A percentile compares a stretch with the other conserved stretches of the same genome.
Evolutionary conservation across 2,329 filamentous ascomycete genomes (phyloP).

Genomic region (Meredithiella fracta): DNA sequence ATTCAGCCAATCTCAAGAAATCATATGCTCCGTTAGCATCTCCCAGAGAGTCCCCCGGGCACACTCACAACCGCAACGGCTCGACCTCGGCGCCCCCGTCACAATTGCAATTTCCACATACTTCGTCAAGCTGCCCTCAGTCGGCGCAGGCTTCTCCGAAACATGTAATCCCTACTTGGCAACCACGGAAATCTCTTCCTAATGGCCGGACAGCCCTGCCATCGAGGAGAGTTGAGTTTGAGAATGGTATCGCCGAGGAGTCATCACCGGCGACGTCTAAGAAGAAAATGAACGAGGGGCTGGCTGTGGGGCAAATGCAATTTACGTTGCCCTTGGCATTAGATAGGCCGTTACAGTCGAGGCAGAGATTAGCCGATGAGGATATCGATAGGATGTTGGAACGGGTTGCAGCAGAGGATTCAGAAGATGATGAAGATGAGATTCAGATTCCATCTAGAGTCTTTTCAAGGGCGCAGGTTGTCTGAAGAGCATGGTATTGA

Average conservation of each 20-base stretch:
- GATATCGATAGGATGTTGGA: slow-evolving; percentile 45
- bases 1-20: slow-evolving; percentile 47
- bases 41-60: slow-evolving; percentile 13
- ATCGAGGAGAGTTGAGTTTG: slow-evolving; percentile 32
- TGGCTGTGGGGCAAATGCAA: slow-evolving; percentile 20
- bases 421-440: slow-evolving; percentile 40
- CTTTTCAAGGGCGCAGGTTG: slow-evolving; percentile 8
- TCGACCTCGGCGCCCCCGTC: not conserved
- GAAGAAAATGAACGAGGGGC: not conserved
- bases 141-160: slow-evolving; percentile 15
- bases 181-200: slow-evolving; percentile 36
- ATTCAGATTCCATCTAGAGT: slow-evolving; percentile 34
- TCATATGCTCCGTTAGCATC: slow-evolving; percentile 31
- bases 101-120: not conserved
- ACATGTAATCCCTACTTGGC: slow-evolving; percentile 30
- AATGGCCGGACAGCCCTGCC: slow-evolving; percentile 28
- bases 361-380: slow-evolving; percentile 32
- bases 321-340: slow-evolving; percentile 36
- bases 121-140: slow-evolving; percentile 14
- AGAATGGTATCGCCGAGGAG: slow-evolving; percentile 17
- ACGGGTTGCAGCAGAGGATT: slow-evolving; percentile 30
- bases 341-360: slow-evolving; percentile 23
- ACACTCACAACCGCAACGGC: slow-evolving; percentile 10
- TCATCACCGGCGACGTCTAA: not conserved
- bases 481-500: not conserved